Percentiles rank a stretch among this genome's conserved stretches.
Conservation (phyloP, 495 filamentous ascomycete species). For the Apiosordaria backusii region DNA sequence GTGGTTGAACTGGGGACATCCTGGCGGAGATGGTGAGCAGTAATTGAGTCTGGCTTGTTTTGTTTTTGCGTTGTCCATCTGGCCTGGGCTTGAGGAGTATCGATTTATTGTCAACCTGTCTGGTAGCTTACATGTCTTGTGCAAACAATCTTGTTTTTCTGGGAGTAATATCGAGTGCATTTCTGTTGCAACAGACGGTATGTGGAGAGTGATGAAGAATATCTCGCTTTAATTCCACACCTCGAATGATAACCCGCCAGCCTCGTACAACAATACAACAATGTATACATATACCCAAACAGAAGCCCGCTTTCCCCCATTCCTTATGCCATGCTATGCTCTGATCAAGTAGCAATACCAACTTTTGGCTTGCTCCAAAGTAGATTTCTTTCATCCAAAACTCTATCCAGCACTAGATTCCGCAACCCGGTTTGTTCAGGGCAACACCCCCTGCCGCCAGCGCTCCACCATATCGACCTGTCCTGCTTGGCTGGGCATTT, state of each 20-base stretch:
- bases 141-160: background rate
- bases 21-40: background rate
- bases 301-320: background rate
- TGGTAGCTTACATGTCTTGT: background rate
- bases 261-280: background rate
- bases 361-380: background rate
- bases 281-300: background rate
- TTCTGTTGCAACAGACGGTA: too few relatives aligned
- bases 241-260: background rate
- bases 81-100: too few relatives aligned
- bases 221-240: background rate
- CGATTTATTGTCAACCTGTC: too few relatives aligned
- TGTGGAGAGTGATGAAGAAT: background rate
- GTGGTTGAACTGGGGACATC: background rate
- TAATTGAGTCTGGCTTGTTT: too few relatives aligned
- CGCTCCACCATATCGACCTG: conserved; percentile 69
- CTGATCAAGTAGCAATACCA: background rate
- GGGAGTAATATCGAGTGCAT: too few relatives aligned
- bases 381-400: background rate
- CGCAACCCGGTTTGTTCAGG: conserved; percentile 27
- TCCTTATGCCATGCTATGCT: background rate
- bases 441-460: conserved; percentile 81
- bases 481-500: conserved; percentile 57
- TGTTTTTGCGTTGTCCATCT: too few relatives aligned
- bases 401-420: background rate